Conservation (phyloP, 306 rosid genomes). For the Citrullus amarus region DNA sequence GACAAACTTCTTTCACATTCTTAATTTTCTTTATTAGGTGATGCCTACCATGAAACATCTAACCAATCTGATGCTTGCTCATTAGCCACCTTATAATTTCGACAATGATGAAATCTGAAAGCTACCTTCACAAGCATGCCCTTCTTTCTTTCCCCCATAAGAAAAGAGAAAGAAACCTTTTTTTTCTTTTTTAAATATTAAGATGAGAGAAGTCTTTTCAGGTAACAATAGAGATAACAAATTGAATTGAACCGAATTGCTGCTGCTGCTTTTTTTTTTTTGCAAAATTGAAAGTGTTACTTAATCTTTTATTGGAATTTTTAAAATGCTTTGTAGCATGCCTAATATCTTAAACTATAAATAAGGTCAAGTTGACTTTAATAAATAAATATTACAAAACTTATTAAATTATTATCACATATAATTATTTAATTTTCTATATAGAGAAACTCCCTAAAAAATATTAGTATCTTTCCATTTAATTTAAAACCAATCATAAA, state of each 20-base stretch:
- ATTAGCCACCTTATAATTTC: neutral
- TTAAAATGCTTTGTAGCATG: neutral
- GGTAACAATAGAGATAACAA: neutral
- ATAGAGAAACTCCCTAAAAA: neutral
- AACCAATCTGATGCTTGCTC: neutral
- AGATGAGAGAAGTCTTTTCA: neutral
- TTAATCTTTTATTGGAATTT: neutral
- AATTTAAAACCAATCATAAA: neutral
- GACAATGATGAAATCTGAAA: conserved; percentile 9
- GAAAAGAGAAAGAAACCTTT: neutral
- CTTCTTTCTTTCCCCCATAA: neutral
- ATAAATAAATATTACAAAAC: neutral
- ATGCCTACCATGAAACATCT: conserved; percentile 11
- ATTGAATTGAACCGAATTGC: neutral
- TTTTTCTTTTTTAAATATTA: neutral
- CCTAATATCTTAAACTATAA: neutral
- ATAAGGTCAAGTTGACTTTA: neutral
- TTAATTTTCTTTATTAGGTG: conserved; percentile 9
- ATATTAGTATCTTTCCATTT: neutral
- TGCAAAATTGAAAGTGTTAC: neutral
- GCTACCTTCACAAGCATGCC: neutral
- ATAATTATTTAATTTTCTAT: neutral
- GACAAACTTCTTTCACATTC: neutral
- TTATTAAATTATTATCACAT: neutral
- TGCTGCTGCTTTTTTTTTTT: neutral